Base-by-base conservation (phyloP, 2,329 filamentous ascomycete species). In the Lachnellula subtilissima region DNA sequence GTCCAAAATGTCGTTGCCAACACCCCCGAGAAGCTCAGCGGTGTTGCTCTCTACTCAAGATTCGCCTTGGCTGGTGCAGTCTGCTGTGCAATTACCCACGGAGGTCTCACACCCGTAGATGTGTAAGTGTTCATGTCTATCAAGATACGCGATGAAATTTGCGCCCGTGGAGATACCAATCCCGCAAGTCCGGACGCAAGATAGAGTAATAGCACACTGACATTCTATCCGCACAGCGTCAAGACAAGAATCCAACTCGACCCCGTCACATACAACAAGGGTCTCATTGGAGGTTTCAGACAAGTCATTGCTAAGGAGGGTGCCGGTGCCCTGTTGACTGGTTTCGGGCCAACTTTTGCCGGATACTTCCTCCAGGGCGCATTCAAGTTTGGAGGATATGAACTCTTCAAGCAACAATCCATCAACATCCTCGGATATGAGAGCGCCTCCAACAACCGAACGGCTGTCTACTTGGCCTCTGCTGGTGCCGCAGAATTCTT, bases 61-160 rank as follows among this genome's bases (percentile, higher is more conserved):
- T 97, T 97, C 81, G 93, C 94, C 78, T 88, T 99, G 71, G 92
- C 94, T 70, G 94, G 94, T 79, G 94, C 94, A 70, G 80, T 97
- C 82, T 97, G 94, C 87, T 99, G 94, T 79, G 94, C 92, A 69
- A 80, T 97, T 79, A 99, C 94, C 73, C 94, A 99, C 85, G 94
- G 93, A 77, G 88, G 83, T 72, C 86, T 97, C 70, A 99, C 94
- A 68, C 94, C 94, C 73, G 91, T 99, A 76, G 94, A 99, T 89
- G 94, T 99, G 93, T 97, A 94, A 77, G 93, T 89, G 60, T 55
- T 23, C 39, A 22, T 19, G 42, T 19, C 49, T 14, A 37, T n/a
- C 50, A 15, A 17, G 28, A 32, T 50, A 48, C 50, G 52, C 49
- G 28, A 12, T 32, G 28, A 11, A 32, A 32, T 11, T 32, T 32